Evolutionary conservation across 192 early-diverging fungal species (phyloP), one percentile per base, ranked within the genome.

Genomic region (Physocladia obscura): DNA sequence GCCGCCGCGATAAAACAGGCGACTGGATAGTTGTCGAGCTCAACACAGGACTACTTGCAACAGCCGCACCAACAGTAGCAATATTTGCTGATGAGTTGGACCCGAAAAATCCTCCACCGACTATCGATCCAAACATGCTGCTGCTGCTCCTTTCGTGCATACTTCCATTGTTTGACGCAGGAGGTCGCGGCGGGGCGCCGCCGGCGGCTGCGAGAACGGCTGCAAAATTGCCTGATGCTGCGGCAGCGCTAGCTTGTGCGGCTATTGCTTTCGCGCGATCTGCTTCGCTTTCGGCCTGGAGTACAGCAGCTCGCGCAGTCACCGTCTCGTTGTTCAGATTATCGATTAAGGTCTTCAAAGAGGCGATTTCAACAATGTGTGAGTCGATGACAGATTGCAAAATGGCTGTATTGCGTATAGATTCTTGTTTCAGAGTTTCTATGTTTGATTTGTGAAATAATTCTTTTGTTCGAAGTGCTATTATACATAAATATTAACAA

Each of bases 191-290:
- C 27, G 51, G 15, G 29, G 32, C 51, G 19, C 54, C 54, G 4
- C 59, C 59, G 0, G 59, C 59, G 8, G 59, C 59, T 11, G 59
- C 59, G 6, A 62, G 36, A 6, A 62, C 59, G 11, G 51, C 8
- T 31, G 40, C 65, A 30, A 57, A 44, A 56, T 57, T 68, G 17
- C 50, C 59, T 19, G 58, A 32, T n/a, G 49, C 60, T n/a, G 40
- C 64, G 15, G 54, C 47, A 19, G 70, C 61, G 51, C 57, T 49
- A 5, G 61, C 61, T 26, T 47, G 47, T 24, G 70, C 70, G n/a
- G 70, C 70, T 4, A 38, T 36, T 2, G 70, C 57, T 37, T 63
- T 62, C 11, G 50, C 70, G 34, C 70, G 47, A 15, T 72, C 52
- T 17, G 61, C 59, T 36, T 72, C 70, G 6, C 34, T 27, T n/a